These are phyloP conservation scores for Arbutus unedo DNA, from an alignment of 148 eudicot genomes.

Conservation along the genomic window DNA sequence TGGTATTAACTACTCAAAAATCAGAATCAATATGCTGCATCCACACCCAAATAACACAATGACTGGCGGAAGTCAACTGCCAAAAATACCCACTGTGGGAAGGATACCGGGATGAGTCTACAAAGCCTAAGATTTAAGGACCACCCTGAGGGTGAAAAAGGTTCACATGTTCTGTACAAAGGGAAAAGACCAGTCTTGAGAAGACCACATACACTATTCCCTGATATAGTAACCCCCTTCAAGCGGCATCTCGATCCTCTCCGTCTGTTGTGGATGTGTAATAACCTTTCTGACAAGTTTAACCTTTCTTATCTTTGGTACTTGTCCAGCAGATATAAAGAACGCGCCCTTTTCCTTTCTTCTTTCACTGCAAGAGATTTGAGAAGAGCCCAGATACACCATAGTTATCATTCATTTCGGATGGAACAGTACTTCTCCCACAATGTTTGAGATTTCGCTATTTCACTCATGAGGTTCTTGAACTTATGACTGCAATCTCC, in stretches of 20 bases:
- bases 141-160: background rate
- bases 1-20: background rate
- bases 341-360: background rate
- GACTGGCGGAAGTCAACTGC: background rate
- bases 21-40: constrained; percentile 11
- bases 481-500: constrained; percentile 84
- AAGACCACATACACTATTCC: background rate
- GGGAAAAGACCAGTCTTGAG: background rate
- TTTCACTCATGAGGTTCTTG: constrained; percentile 88
- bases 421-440: constrained; percentile 76
- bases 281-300: background rate
- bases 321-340: background rate
- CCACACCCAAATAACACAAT: background rate
- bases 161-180: background rate
- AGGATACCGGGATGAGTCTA: background rate
- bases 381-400: background rate
- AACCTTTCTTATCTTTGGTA: background rate
- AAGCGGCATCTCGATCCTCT: background rate
- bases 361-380: background rate
- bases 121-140: background rate
- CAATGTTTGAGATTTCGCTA: constrained; percentile 52
- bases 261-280: background rate
- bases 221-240: background rate
- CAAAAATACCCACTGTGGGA: background rate
- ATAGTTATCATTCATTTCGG: constrained; percentile 60